A percentile compares a stretch with the other conserved stretches of the same genome.
Conservation (phyloP, 257 asterid genomes). For the Ajuga chamaepitys region DNA sequence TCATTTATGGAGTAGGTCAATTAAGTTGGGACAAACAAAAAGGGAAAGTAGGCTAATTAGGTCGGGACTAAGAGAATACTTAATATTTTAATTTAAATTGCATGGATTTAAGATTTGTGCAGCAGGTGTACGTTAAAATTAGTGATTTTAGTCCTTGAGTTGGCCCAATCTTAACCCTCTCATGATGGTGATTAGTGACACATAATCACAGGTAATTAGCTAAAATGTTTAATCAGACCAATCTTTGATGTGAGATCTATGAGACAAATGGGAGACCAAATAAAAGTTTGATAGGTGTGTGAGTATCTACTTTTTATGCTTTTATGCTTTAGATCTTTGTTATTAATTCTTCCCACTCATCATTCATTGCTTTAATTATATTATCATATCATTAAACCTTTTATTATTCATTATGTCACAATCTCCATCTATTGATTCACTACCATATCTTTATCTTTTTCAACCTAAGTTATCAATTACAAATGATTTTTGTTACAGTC, state of each 20-base stretch:
- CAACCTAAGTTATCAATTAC: too few relatives aligned
- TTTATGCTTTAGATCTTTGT: neutral
- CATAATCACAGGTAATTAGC: neutral
- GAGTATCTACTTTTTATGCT: conserved; percentile 3
- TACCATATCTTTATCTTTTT: too few relatives aligned
- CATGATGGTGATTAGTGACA: neutral
- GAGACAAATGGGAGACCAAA: too few relatives aligned
- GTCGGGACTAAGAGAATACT: too few relatives aligned
- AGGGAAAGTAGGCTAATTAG: too few relatives aligned
- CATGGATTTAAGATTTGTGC: too few relatives aligned
- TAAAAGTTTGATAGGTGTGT: neutral
- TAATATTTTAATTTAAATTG: too few relatives aligned
- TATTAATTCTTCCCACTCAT: conserved; percentile 2
- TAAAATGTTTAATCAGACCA: neutral
- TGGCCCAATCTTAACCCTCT: conserved; percentile 2
- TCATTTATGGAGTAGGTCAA: too few relatives aligned
- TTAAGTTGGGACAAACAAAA: too few relatives aligned
- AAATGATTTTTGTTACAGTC: too few relatives aligned
- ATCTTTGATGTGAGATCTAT: neutral
- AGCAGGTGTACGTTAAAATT: too few relatives aligned
- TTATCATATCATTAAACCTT: neutral
- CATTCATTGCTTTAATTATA: conserved; percentile 19
- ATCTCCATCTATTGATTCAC: neutral
- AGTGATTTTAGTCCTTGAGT: too few relatives aligned
- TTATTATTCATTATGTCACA: conserved; percentile 5